These are phyloP conservation scores for Candida khao-thaluensis DNA, from an alignment of 805 yeast species.

Conservation along the genomic window DNA sequence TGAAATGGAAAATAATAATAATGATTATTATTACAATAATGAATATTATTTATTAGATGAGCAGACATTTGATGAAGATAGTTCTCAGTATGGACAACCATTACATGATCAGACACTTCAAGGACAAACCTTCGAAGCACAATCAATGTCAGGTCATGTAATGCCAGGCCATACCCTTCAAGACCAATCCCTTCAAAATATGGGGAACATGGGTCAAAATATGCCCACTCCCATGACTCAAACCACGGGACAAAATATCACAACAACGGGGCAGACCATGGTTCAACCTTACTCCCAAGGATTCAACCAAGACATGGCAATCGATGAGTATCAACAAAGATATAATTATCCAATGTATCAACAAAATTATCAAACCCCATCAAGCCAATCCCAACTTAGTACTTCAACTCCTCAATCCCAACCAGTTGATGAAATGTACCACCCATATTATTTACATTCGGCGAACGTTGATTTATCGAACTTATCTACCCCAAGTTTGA, in stretches of 20 bases:
- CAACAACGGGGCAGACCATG: background rate
- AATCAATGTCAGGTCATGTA: background rate
- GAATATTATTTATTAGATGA: slow-evolving; percentile 12
- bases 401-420: slow-evolving; percentile 3
- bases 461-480: slow-evolving; percentile 14
- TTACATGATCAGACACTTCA: background rate
- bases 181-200: background rate
- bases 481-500: slow-evolving; percentile 13
- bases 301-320: background rate
- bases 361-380: slow-evolving; percentile 3
- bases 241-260: background rate
- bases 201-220: background rate
- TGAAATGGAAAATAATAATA: slow-evolving; percentile 14
- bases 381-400: slow-evolving; percentile 2
- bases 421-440: slow-evolving; percentile 3
- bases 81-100: background rate
- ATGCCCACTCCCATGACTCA: background rate
- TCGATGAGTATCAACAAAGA: background rate
- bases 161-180: background rate
- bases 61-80: slow-evolving; percentile 2
- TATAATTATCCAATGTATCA: slow-evolving; percentile 4
- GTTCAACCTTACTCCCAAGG: background rate
- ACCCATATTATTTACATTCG: slow-evolving; percentile 8
- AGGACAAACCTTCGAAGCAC: background rate
- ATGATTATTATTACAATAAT: slow-evolving; percentile 11